These are phyloP conservation scores for Phallus indusiatus DNA, from an alignment of 768 basidiomycete genomes.

Conservation along the genomic window DNA sequence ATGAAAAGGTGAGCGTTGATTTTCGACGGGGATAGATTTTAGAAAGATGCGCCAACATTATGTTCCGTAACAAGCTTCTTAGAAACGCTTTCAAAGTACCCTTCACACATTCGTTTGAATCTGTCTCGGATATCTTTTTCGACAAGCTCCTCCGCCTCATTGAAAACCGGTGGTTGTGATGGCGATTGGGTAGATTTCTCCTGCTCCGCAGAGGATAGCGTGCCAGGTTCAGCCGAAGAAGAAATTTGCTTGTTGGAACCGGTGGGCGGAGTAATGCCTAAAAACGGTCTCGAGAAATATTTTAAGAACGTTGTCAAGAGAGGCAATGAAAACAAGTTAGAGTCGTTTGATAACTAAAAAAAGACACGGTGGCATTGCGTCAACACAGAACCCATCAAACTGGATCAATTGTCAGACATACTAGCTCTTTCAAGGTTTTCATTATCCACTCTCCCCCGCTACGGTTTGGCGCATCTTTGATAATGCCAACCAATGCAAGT, in stretches of 20 bases:
- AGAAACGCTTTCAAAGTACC: conserved; percentile 84
- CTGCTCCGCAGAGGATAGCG: conserved; percentile 31
- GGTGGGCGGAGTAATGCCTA: conserved; percentile 56
- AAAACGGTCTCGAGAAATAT: conserved; percentile 79
- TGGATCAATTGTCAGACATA: conserved; percentile 27
- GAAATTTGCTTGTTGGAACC: conserved; percentile 49
- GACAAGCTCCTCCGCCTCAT: conserved; percentile 57
- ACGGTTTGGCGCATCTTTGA: conserved; percentile 57
- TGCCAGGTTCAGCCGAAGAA: conserved; percentile 44
- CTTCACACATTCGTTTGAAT: conserved; percentile 88
- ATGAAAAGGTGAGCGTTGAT: neutral
- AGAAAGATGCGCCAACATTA: conserved; percentile 47
- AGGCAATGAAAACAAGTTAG: conserved; percentile 77
- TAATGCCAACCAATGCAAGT: conserved; percentile 78
- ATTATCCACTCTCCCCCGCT: conserved; percentile 88
- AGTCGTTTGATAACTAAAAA: conserved; percentile 76
- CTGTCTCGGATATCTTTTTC: conserved; percentile 80
- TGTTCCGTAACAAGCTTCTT: conserved; percentile 91
- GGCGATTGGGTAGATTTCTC: conserved; percentile 17
- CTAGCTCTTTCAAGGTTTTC: conserved; percentile 77
- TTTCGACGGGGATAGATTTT: neutral
- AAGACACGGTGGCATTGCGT: neutral
- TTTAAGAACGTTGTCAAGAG: conserved; percentile 89
- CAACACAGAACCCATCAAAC: neutral
- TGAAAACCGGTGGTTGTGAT: neutral